Evolutionary conservation across 108 stramenopile genomes (phyloP).

Genomic region (Nannochloropsis granulata): DNA sequence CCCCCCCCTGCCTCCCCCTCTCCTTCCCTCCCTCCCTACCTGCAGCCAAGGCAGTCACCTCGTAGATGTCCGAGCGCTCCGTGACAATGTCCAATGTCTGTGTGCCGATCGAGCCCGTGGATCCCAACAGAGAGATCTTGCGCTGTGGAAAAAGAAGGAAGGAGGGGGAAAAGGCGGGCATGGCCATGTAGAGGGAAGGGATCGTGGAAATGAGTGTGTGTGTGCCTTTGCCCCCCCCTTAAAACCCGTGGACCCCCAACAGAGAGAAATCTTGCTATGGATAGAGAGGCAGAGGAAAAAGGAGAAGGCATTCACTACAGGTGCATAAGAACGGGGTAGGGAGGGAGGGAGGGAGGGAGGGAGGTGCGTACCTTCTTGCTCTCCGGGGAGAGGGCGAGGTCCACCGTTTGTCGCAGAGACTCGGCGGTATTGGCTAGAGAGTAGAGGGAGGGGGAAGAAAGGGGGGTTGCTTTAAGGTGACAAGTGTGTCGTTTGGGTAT

Average conservation of each 20-base stretch:
- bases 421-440: conserved; percentile 14
- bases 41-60: conserved; percentile 57
- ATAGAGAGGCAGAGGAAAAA: background rate
- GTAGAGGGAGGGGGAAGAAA: background rate
- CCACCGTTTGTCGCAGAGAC: conserved; percentile 6
- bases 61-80: conserved; percentile 74
- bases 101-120: conserved; percentile 85
- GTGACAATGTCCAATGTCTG: conserved; percentile 88
- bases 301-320: background rate
- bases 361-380: conserved; percentile 2
- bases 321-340: background rate
- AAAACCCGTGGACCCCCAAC: background rate
- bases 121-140: conserved; percentile 41
- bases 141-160: background rate
- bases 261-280: background rate
- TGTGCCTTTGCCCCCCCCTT: background rate
- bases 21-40: background rate
- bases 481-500: too few relatives aligned
- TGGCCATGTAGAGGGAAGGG: too few relatives aligned
- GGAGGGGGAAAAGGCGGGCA: background rate
- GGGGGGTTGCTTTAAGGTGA: background rate
- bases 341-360: conserved; percentile 4
- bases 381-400: background rate
- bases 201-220: too few relatives aligned
- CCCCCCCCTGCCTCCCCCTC: background rate